Evolutionary conservation across 1,284 basidiomycete genomes (phyloP).

Genomic region (Peniophora sp.): DNA sequence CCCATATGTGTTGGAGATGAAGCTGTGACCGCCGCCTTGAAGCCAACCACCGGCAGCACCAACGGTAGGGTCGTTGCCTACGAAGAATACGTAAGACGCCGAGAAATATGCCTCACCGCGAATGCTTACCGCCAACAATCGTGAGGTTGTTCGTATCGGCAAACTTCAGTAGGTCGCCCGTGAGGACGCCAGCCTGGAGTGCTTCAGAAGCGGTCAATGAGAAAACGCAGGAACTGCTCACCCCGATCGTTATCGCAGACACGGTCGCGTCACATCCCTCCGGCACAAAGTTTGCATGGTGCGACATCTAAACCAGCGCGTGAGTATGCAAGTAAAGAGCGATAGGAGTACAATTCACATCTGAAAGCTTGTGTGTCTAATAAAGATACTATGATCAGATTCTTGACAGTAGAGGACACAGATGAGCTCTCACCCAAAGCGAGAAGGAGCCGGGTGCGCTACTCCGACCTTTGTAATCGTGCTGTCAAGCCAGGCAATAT

Average conservation of each 20-base stretch:
- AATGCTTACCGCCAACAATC: slow-evolving; percentile 17
- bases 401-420: too few species aligned
- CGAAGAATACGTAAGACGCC: neutral
- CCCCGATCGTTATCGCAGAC: too few species aligned
- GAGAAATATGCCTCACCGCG: neutral
- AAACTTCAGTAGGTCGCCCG: slow-evolving; percentile 26
- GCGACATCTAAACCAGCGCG: slow-evolving; percentile 5
- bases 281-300: slow-evolving; percentile 2
- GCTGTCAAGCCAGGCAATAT: slow-evolving; percentile 1
- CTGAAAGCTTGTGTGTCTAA: slow-evolving; percentile 7
- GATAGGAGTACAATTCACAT: slow-evolving; percentile 1
- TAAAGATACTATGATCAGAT: neutral
- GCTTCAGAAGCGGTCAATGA: too few species aligned
- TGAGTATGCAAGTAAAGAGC: neutral
- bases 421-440: slow-evolving; percentile 8
- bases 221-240: too few species aligned
- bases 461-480: slow-evolving; percentile 15
- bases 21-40: slow-evolving; percentile 17
- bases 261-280: slow-evolving; percentile 2
- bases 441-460: slow-evolving; percentile 11
- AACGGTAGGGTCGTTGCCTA: slow-evolving; percentile 15
- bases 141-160: slow-evolving; percentile 23
- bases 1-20: slow-evolving; percentile 14
- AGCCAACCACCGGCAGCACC: slow-evolving; percentile 20
- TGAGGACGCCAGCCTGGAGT: slow-evolving; percentile 31